These are phyloP conservation scores for Kwoniella europaea DNA, from an alignment of 768 basidiomycete species.

Conservation along the genomic window DNA sequence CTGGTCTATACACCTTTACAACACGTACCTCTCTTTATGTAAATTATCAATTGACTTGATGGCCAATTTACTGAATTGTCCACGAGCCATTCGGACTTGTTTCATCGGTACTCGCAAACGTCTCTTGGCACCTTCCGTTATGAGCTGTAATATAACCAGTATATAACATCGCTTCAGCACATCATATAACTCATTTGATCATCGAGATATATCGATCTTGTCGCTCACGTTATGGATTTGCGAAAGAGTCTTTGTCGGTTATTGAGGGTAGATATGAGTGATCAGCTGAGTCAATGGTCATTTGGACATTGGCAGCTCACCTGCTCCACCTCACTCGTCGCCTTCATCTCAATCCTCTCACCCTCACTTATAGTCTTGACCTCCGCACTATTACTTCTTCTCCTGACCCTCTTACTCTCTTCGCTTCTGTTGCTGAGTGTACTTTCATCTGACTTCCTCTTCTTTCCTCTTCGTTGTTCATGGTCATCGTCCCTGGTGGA, in stretches of 20 bases:
- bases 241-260: not conserved
- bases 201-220: not conserved
- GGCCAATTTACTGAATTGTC: slow-evolving; percentile 1
- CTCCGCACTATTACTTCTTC: slow-evolving; percentile 1
- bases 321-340: not conserved
- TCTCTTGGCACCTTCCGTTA: not conserved
- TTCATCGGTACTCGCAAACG: slow-evolving; percentile 3
- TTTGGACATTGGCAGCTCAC: not conserved
- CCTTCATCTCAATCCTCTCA: not conserved
- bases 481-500: not conserved
- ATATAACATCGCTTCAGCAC: not conserved
- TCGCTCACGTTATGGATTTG: not conserved
- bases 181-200: not conserved
- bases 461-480: not conserved
- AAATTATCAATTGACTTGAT: not conserved
- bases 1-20: too few species aligned
- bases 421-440: not conserved
- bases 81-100: not conserved
- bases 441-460: slow-evolving; percentile 1
- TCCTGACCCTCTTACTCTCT: not conserved
- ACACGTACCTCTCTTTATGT: slow-evolving; percentile 13
- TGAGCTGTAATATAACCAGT: too few species aligned
- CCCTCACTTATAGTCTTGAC: not conserved
- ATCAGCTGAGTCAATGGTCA: not conserved
- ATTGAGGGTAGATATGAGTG: not conserved